Base-by-base conservation (phyloP, 495 filamentous ascomycete genomes). In the Niebla homalea region DNA sequence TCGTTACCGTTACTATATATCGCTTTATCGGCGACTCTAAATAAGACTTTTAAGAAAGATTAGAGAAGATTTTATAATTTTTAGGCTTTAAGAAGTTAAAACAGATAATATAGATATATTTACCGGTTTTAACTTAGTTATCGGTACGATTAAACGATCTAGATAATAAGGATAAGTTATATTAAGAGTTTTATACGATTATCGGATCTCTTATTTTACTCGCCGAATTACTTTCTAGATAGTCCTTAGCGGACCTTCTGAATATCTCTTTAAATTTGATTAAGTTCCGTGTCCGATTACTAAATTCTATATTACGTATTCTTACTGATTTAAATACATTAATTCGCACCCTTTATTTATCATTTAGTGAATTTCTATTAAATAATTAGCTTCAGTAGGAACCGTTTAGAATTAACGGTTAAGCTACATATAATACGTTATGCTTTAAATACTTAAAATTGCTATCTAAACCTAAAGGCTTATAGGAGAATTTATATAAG, bases 401-500 rank as follows among this genome's bases (percentile, higher is more conserved):
- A 48, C 29, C 1, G 18, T 67, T 72, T 35, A 61, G 59, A 46
- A 38, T 73, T 5, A 51, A 70, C 32, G 45, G 64, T 22, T 46
- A 44, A 43, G 36, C 26, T 11, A 49, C 12, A 3, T 43, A 67
- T 41, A 1, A 44, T 6, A 20, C 37, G 6, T n/a, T n/a, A n/a
- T n/a, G n/a, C n/a, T n/a, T n/a, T n/a, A n/a, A n/a, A n/a, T n/a
- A 62, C 52, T 60, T 74, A 48, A 2, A 52, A 25, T 22, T 62
- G 4, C 68, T 68, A 60, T 57, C 55, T 15, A 48, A 46, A 11
- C 14, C 22, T 38, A 23, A 35, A 8, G n/a, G 49, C 4, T 55
- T 72, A 1, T 46, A 57, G 20, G 40, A 62, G 37, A 58, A 76
- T 52, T 72, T 76, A 1, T 74, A 67, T 49, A 50, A 57, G 18